A percentile compares a stretch with the other conserved stretches of the same genome.
Evolutionary conservation across 2,329 filamentous ascomycete genomes (phyloP).

Genomic region (Setomelanomma holmii): DNA sequence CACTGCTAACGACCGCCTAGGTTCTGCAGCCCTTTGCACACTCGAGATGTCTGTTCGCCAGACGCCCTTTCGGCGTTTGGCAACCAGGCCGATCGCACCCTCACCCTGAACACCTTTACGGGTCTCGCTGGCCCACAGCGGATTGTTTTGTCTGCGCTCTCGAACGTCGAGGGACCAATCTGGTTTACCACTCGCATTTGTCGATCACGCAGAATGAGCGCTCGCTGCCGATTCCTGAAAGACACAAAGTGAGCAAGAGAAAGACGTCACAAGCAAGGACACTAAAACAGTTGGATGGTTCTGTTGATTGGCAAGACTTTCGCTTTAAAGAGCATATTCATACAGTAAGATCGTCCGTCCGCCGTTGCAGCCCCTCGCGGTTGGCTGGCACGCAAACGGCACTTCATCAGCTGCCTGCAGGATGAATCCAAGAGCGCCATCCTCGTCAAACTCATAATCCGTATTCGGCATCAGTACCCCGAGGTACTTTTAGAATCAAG

Average conservation of each 20-base stretch:
- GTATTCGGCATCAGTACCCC: slow-evolving; percentile 20
- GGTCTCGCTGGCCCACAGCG: background rate
- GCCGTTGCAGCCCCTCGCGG: slow-evolving; percentile 9
- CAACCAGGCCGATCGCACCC: background rate
- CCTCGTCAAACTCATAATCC: slow-evolving; percentile 32
- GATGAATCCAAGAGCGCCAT: slow-evolving; percentile 30
- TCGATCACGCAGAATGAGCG: background rate
- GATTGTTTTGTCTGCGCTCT: too few species aligned
- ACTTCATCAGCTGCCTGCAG: slow-evolving; percentile 1
- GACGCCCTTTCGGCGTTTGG: slow-evolving; percentile 1
- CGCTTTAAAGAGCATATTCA: slow-evolving; percentile 21
- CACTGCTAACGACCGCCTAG: slow-evolving; percentile 11
- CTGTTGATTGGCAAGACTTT: slow-evolving; percentile 18
- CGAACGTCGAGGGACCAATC: too few species aligned
- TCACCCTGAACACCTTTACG: background rate
- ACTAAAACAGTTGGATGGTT: background rate
- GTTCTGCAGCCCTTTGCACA: background rate
- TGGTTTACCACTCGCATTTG: too few species aligned
- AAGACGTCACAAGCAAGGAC: too few species aligned
- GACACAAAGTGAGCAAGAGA: background rate
- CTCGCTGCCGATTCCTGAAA: background rate
- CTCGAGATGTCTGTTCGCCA: background rate
- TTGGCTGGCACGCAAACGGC: background rate
- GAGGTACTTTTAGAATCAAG: slow-evolving; percentile 10
- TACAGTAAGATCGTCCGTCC: slow-evolving; percentile 20